Base-by-base conservation (phyloP, 768 basidiomycete species). In the Trametes coccinea region DNA sequence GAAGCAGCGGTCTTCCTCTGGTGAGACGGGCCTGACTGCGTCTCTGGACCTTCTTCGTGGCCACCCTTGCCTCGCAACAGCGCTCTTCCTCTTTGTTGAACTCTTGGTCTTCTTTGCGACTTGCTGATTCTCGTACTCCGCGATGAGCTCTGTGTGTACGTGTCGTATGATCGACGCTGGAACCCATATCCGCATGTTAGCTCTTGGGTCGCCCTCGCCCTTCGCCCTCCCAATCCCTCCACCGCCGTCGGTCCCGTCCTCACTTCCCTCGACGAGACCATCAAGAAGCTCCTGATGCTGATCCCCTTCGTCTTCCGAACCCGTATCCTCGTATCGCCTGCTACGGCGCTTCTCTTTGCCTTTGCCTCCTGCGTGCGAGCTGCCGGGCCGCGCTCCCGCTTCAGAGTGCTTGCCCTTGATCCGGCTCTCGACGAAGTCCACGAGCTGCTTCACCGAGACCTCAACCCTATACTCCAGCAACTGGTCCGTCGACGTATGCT, bases 391-490 rank as follows among this genome's bases (percentile, higher is more conserved):
- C 14, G 27, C 59, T 5, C 10, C 33, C 2, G 62, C 40, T 44
- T 73, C 72, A 1, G 62, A 53, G 30, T 71, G 69, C 39, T 69
- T 68, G 5, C 74, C 73, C 37, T 65, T 68, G 56, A 77, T 69
- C 11, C 74, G 74, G 4, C 53, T 47, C 5, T 62, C 44, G 40
- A 76, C 72, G 5, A 79, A 66, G 4, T 63, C 51, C 16, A 76
- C 74, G 33, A 80, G 72, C 44, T 72, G 67, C 29, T 63, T 53
- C 6, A 75, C 78, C 17, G 70, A 66, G 49, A 79, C 71, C 45
- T 76, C 74, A 9, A 84, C 67, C 0, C 80, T 76, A 53, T 80
- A 81, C 68, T 82, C 81, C 14, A 75, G 67, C 10, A 74, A 67
- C n/a, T 71, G 37, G 43, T 79, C 79, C 8, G 79, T 78, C 30